Evolutionary conservation across 352 stramenopile genomes (phyloP), one percentile per base, ranked within the genome.

Genomic region (Globisporangium barbulae): DNA sequence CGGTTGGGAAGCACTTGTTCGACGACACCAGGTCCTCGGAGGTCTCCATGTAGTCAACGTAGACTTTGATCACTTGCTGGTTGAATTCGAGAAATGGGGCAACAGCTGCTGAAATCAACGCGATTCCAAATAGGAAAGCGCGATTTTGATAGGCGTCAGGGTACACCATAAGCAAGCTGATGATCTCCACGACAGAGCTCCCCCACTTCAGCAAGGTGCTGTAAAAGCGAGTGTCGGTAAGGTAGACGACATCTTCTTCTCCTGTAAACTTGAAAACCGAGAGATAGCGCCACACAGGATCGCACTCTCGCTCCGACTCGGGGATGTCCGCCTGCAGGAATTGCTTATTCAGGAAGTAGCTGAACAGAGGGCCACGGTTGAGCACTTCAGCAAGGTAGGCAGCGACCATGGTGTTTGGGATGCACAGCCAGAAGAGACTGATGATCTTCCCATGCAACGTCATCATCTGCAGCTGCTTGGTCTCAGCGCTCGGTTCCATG

Each of bases 401-500:
- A 9, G 85, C 60, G 13, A 86, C 47, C 45, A 75, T 74, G 1
- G 73, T 81, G 39, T 76, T 62, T 0, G 79, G 73, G n/a, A 89
- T 72, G 28, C 76, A 85, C 2, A 89, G 58, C 79, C 79, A 89
- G 52, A 89, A 79, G 1, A 89, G 63, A 66, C 75, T 85, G 30
- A 78, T 67, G 59, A 89, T 82, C 59, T 89, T 89, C 35, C 79
- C 79, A 21, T 89, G 79, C 35, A 89, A 47, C 2, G 79, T 63
- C 79, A 89, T 89, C 76, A 89, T 85, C 61, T 89, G 76, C n/a
- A 89, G 59, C 63, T 89, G 79, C 68, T 85, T 86, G 63, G 78
- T 70, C 41, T 86, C 79, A 0, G 61, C 73, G 41, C 74, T 83
- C 10, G 76, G 79, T 31, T 89, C 79, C 76, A 85, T 83, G 10